Evolutionary conservation across 192 early-diverging fungal species (phyloP).

Genomic region (Umbelopsis vinacea): DNA sequence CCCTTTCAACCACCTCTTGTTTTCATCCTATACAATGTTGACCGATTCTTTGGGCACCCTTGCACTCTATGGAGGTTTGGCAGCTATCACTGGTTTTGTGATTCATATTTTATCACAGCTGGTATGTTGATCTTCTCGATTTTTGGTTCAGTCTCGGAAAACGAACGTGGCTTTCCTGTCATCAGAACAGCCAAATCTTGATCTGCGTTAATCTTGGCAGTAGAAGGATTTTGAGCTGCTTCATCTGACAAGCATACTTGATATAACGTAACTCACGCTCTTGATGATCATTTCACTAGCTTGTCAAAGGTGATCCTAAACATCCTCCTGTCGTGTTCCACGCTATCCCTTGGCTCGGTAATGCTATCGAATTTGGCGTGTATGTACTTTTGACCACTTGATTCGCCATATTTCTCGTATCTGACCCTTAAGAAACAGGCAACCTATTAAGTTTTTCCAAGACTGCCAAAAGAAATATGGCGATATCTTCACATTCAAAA

Average conservation of each 20-base stretch:
- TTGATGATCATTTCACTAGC: conserved; percentile 10
- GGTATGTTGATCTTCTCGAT: conserved; percentile 5
- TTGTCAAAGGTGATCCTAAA: conserved; percentile 43
- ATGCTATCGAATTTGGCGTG: conserved; percentile 86
- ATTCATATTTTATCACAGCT: conserved; percentile 40
- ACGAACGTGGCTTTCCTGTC: neutral
- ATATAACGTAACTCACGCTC: neutral
- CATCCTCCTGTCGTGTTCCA: conserved; percentile 75
- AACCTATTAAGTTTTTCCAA: conserved; percentile 87
- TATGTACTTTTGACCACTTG: conserved; percentile 26
- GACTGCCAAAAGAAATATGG: conserved; percentile 85
- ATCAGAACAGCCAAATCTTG: neutral
- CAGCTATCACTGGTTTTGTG: conserved; percentile 6
- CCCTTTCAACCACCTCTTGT: neutral
- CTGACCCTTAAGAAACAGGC: conserved; percentile 24
- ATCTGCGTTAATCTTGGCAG: no score
- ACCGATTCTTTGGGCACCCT: conserved; percentile 20
- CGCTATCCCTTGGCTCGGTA: conserved; percentile 88
- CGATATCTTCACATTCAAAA: conserved; percentile 90
- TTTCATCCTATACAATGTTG: conserved; percentile 10
- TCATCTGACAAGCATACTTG: neutral
- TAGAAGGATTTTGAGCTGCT: neutral
- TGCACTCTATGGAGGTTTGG: conserved; percentile 26
- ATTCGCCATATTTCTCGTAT: neutral
- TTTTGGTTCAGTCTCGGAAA: neutral